Base-by-base conservation (phyloP, 139 green algal species). In the Tetradesmus obliquus region DNA sequence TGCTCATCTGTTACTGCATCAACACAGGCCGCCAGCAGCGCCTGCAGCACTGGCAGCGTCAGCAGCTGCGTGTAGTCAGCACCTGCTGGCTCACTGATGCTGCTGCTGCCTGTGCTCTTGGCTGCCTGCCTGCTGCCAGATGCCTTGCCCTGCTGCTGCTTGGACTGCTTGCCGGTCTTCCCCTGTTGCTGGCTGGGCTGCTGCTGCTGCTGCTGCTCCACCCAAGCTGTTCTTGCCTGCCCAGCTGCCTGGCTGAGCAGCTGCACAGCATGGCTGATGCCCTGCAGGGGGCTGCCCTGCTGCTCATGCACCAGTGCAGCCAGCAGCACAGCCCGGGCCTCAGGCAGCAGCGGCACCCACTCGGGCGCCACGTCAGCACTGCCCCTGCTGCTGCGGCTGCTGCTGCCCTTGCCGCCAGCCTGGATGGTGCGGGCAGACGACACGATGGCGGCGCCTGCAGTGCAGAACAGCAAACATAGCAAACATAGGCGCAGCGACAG, bases 321-420 rank as follows among this genome's bases (percentile, higher is more conserved):
- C 55, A 87, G 19, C 82, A 87, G 55, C 20, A 76, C 82, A n/a
- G 82, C 82, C 9, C 55, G 82, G 7, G 82, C 82, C n/a, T 87
- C 82, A 22, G 82, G 82, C 82, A 87, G 20, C 55, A 76, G 55
- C 19, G 82, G 82, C 20, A 87, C 82, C 82, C 82, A 87, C 55
- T 76, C 55, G 1, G 17, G 8, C 81, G 54, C 17, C 17, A 8
- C 55, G 22, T 54, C 60, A 19, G 60, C 5, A 12, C 60, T 17
- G 60, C 60, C 7, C 60, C 60, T 71, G 60, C 60, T 87, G 53
- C 53, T 9, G 81, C 55, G n/a, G n/a, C 6, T 45, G 32, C 32
- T 45, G 32, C 32, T 45, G 32, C 32, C n/a, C n/a, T n/a, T n/a
- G n/a, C n/a, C n/a, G n/a, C n/a, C n/a, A n/a, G n/a, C n/a, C n/a